A percentile compares a stretch with the other conserved stretches of the same genome.
Conservation (phyloP, 306 rosid genomes). For the Dalbergia oliveri region DNA sequence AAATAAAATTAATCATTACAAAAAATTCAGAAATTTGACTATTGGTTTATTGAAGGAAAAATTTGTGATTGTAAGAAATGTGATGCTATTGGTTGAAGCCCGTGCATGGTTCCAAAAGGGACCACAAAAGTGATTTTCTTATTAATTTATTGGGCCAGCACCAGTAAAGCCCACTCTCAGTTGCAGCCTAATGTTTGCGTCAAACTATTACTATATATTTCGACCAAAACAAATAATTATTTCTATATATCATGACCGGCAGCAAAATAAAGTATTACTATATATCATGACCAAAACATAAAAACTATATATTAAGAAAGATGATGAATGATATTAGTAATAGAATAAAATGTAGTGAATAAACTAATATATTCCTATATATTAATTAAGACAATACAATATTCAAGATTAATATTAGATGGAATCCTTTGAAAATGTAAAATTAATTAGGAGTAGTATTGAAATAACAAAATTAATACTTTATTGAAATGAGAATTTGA, state of each 20-base stretch:
- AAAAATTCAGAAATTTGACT: background rate
- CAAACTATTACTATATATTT: background rate
- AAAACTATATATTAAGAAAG: no score
- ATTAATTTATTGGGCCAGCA: background rate
- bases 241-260: background rate
- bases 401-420: no score
- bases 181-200: background rate
- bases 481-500: no score
- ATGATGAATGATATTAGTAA: no score
- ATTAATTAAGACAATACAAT: no score
- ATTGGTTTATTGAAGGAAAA: background rate
- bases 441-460: no score
- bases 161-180: conserved; percentile 1
- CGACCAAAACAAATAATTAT: background rate
- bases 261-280: no score
- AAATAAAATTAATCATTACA: background rate
- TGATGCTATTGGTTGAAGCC: background rate
- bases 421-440: no score
- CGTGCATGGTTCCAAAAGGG: background rate
- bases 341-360: no score
- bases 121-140: background rate
- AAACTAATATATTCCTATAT: no score
- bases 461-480: no score
- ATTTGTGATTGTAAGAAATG: background rate
- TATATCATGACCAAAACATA: no score